A percentile compares a stretch with the other conserved stretches of the same genome.
Evolutionary conservation across 169 alveolate species (phyloP).

Genomic region (Babesia sp.): DNA sequence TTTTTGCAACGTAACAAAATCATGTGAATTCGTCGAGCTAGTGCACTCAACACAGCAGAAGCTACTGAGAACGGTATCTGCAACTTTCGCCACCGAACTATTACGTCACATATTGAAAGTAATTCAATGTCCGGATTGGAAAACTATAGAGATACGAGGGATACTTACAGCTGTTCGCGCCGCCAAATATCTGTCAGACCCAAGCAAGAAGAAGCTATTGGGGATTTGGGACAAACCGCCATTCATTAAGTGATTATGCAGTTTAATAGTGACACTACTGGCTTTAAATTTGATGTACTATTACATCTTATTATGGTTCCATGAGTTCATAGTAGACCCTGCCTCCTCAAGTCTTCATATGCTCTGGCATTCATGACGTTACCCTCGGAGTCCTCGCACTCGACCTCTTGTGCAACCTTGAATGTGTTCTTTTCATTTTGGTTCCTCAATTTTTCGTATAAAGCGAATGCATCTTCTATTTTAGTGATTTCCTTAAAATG

Average conservation of each 20-base stretch:
- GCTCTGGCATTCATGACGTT: slow-evolving; percentile 91
- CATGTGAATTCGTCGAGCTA: neutral
- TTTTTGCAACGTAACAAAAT: neutral
- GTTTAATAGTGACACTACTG: neutral
- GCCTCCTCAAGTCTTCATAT: slow-evolving; percentile 89
- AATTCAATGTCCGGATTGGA: neutral
- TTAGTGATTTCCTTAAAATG: slow-evolving; percentile 91
- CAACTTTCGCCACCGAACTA: slow-evolving; percentile 1
- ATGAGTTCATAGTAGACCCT: slow-evolving; percentile 84
- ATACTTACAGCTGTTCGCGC: slow-evolving; percentile 15
- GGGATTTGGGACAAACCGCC: slow-evolving; percentile 38
- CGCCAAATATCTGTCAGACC: neutral
- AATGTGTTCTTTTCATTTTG: slow-evolving; percentile 88
- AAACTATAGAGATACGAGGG: neutral
- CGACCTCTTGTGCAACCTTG: slow-evolving; percentile 91
- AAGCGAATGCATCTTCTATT: slow-evolving; percentile 84
- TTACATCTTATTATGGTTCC: neutral
- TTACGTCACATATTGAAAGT: neutral
- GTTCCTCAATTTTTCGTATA: slow-evolving; percentile 90
- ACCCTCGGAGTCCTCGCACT: slow-evolving; percentile 97
- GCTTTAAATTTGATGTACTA: neutral
- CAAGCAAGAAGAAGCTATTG: slow-evolving; percentile 4
- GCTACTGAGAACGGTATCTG: slow-evolving; percentile 8
- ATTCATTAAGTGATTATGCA: neutral
- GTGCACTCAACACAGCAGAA: slow-evolving; percentile 23